phyloP scores from a whole-genome alignment of 345 rosid genomes.

The Bruguiera parviflora region DNA sequence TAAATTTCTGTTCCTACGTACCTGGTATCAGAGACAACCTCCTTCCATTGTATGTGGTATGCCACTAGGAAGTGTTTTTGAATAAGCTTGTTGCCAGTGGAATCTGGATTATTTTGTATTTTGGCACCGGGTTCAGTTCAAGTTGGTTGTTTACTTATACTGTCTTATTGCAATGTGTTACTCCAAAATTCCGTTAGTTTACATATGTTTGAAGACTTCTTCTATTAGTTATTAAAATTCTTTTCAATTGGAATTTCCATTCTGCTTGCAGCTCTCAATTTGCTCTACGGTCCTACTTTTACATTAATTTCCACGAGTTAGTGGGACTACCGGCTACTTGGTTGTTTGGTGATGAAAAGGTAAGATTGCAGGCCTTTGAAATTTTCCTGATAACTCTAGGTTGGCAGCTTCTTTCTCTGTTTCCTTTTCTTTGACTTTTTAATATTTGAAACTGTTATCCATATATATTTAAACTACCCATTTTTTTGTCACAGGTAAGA shows the following conservation, averaged over 20 bases:
- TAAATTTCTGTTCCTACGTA: no score
- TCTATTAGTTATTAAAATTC: background rate
- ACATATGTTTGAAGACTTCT: background rate
- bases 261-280: slow-evolving; percentile 67
- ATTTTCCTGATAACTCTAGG: background rate
- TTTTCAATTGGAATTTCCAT: background rate
- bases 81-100: no score
- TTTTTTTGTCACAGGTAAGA: slow-evolving; percentile 50
- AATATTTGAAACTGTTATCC: background rate
- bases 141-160: no score
- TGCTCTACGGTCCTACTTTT: slow-evolving; percentile 89
- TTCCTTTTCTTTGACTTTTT: background rate
- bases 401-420: background rate
- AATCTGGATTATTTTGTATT: no score
- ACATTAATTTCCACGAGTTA: slow-evolving; percentile 72
- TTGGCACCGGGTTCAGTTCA: no score
- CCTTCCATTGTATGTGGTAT: no score
- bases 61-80: no score
- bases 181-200: no score
- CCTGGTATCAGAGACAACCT: no score
- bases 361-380: slow-evolving; percentile 24
- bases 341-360: slow-evolving; percentile 82
- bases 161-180: no score
- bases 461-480: background rate
- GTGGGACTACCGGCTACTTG: slow-evolving; percentile 81